Evolutionary conservation across 164 flowering plant species (phyloP).

Genomic region (Tetracentron sinense): DNA sequence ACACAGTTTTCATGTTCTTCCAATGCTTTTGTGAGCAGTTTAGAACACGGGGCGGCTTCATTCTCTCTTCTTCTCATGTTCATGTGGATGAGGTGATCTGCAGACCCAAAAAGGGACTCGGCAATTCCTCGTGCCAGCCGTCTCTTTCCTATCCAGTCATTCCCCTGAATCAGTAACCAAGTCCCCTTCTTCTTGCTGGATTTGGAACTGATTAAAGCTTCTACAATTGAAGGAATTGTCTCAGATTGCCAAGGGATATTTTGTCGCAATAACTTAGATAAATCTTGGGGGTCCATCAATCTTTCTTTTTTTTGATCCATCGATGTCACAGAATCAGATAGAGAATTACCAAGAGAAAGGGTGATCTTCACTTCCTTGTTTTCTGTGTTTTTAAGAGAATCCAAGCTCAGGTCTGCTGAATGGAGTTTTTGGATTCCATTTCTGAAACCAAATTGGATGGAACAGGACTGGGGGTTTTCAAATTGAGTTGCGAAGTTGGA

Average conservation of each 20-base stretch:
- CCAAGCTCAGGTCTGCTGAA: conserved; percentile 37
- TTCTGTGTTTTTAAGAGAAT: conserved; percentile 38
- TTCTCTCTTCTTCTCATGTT: conserved; percentile 34
- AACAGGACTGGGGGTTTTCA: conserved; percentile 48
- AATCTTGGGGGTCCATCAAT: conserved; percentile 15
- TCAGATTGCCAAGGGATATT: conserved; percentile 72
- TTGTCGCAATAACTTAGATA: conserved; percentile 39
- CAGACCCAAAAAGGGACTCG: conserved; percentile 49
- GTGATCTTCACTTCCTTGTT: conserved; percentile 59
- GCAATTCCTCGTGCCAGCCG: conserved; percentile 57
- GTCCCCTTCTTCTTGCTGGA: conserved; percentile 20
- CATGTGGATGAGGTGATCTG: conserved; percentile 39
- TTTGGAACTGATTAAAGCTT: conserved; percentile 36
- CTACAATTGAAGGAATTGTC: conserved; percentile 40
- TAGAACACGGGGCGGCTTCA: conserved; percentile 13
- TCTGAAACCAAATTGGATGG: conserved; percentile 44
- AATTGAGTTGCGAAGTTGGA: conserved; percentile 29
- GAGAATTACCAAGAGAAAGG: conserved; percentile 65
- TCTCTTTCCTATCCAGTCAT: conserved; percentile 59
- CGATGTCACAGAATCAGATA: conserved; percentile 18
- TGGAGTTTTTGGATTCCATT: conserved; percentile 21
- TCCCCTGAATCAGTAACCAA: conserved; percentile 63
- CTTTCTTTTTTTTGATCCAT: conserved; percentile 10
- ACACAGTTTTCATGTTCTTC: conserved; percentile 33
- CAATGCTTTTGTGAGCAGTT: conserved; percentile 34